Evolutionary conservation across 2,329 filamentous ascomycete genomes (phyloP).

Genomic region (Colletotrichum incanum): DNA sequence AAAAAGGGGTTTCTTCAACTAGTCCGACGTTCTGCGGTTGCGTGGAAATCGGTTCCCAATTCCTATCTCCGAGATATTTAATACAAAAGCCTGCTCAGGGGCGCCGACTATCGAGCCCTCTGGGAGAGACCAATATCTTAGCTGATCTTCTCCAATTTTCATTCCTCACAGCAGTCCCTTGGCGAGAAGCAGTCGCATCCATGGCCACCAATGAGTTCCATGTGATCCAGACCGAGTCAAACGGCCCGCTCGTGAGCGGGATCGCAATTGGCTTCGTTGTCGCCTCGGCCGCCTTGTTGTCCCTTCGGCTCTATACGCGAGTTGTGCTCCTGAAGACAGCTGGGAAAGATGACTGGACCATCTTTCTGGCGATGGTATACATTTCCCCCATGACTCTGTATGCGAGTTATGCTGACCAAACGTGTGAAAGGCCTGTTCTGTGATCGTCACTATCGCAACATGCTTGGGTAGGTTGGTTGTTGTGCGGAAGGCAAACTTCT

Average conservation of each 20-base stretch:
- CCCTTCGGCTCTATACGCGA: slow-evolving; percentile 47
- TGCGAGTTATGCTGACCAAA: slow-evolving; percentile 19
- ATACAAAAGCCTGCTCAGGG: background rate
- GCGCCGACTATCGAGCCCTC: background rate
- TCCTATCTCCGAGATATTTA: background rate
- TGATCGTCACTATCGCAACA: slow-evolving; percentile 40
- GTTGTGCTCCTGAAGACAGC: slow-evolving; percentile 45
- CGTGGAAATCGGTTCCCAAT: too few species aligned
- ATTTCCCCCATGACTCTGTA: background rate
- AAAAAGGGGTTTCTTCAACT: background rate
- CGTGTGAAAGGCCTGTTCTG: slow-evolving; percentile 42
- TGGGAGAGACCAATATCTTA: background rate
- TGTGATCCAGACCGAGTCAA: slow-evolving; percentile 44
- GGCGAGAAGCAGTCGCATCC: background rate
- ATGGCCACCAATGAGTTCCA: background rate
- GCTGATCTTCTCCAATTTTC: background rate
- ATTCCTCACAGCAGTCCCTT: background rate
- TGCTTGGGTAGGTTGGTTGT: slow-evolving; percentile 8
- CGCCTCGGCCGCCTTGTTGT: slow-evolving; percentile 39
- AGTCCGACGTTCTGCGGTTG: too few species aligned
- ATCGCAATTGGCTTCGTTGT: slow-evolving; percentile 45
- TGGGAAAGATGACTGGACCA: slow-evolving; percentile 51
- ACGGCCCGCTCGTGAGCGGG: slow-evolving; percentile 45
- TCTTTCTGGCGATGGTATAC: slow-evolving; percentile 45
- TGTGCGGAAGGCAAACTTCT: background rate